Percentiles rank a stretch among this genome's conserved stretches.
Conservation (phyloP, 1,139 yeast species). For the Saccharomycopsis crataegensis region DNA sequence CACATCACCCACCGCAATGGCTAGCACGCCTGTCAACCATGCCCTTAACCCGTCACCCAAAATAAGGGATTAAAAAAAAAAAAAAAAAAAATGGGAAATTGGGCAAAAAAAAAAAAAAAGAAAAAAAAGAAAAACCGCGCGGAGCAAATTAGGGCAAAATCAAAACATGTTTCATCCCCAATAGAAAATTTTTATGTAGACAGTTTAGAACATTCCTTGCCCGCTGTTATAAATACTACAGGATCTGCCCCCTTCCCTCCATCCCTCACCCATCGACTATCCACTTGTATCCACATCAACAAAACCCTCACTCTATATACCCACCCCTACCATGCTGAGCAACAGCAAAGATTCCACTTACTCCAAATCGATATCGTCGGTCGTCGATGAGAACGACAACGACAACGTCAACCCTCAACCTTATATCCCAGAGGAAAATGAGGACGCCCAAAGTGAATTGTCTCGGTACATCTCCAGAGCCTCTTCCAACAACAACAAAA, state of each 20-base stretch:
- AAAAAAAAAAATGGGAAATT: too few species aligned
- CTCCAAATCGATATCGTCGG: neutral
- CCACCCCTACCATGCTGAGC: neutral
- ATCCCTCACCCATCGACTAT: too few species aligned
- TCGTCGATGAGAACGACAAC: neutral
- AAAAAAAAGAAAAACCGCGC: neutral
- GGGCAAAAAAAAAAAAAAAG: too few species aligned
- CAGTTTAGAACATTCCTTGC: too few species aligned
- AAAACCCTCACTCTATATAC: neutral
- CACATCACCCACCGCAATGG: too few species aligned
- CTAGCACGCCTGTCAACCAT: too few species aligned
- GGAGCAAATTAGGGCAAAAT: neutral
- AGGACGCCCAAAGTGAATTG: conserved; percentile 39
- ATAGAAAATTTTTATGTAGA: neutral
- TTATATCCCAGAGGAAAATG: conserved; percentile 27
- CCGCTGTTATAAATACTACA: too few species aligned
- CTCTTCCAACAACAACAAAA: conserved; percentile 20
- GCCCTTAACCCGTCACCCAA: too few species aligned
- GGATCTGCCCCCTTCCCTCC: too few species aligned
- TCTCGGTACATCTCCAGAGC: conserved; percentile 30
- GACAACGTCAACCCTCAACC: conserved; percentile 9
- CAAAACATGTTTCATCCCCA: neutral
- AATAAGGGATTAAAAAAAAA: too few species aligned
- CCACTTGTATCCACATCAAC: neutral
- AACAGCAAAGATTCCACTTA: conserved; percentile 1